phyloP scores from a whole-genome alignment of 2,329 filamentous ascomycete species.

The Phaeosphaeria sp. region DNA sequence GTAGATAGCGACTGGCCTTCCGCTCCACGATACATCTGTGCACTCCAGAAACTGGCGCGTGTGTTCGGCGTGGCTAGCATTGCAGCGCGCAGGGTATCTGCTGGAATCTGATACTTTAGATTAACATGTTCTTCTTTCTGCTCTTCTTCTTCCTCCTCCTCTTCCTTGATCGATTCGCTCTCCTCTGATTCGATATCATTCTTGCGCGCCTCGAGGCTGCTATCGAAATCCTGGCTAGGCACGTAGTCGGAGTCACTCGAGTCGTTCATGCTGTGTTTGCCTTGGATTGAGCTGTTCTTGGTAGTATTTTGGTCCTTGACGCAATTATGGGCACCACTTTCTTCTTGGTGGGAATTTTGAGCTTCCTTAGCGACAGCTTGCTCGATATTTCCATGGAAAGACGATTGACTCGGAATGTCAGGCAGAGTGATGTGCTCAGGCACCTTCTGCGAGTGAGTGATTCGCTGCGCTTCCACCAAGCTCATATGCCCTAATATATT shows the following conservation, averaged over 20 bases:
- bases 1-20: slow-evolving; percentile 65
- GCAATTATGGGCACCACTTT: not conserved
- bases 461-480: not conserved
- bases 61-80: slow-evolving; percentile 40
- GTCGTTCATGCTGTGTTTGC: not conserved
- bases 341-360: not conserved
- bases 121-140: slow-evolving; percentile 25
- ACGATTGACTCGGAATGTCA: not conserved
- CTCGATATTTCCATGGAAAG: not conserved
- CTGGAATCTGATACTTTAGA: slow-evolving; percentile 43
- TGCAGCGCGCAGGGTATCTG: slow-evolving; percentile 31
- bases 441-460: not conserved
- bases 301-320: not conserved
- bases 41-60: slow-evolving; percentile 65
- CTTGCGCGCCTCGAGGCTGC: not conserved
- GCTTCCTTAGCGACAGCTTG: not conserved
- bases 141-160: slow-evolving; percentile 15
- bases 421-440: not conserved
- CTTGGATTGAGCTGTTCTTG: not conserved
- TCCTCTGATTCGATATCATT: not conserved
- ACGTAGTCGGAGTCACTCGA: slow-evolving; percentile 6
- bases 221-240: slow-evolving; percentile 2
- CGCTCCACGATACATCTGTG: slow-evolving; percentile 69
- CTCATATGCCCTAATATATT: not conserved
- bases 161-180: slow-evolving; percentile 9